A percentile compares a stretch with the other conserved stretches of the same genome.
Evolutionary conservation across 2,329 filamentous ascomycete species (phyloP).

Genomic region (Ophiocordyceps camponoti-rufipedis): DNA sequence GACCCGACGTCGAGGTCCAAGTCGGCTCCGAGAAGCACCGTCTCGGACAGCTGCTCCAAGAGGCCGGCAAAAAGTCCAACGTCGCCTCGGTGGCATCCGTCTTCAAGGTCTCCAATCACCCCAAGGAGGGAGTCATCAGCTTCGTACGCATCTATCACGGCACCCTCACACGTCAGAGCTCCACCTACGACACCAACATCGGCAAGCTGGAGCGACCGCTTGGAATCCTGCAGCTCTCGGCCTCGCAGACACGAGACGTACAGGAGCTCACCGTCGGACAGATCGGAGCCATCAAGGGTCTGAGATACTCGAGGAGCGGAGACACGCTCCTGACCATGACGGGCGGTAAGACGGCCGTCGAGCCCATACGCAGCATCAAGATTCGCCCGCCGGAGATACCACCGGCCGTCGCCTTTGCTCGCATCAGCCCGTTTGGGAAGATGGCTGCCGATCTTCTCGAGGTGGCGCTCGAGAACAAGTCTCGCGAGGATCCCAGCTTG

Average conservation of each 20-base stretch:
- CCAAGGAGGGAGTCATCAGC: constrained; percentile 69
- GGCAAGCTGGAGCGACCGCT: constrained; percentile 63
- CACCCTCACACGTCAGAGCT: constrained; percentile 50
- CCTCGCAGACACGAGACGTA: constrained; percentile 71
- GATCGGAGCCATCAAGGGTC: constrained; percentile 80
- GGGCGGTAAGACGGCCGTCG: constrained; percentile 41
- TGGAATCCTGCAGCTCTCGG: constrained; percentile 76
- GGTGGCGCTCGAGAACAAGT: constrained; percentile 55
- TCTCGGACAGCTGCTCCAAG: constrained; percentile 18
- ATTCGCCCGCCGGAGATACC: constrained; percentile 78
- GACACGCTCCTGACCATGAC: constrained; percentile 73
- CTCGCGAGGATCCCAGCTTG: constrained; percentile 84
- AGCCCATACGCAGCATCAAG: constrained; percentile 55
- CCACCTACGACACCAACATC: constrained; percentile 77
- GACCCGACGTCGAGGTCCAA: constrained; percentile 62
- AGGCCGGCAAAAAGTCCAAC: constrained; percentile 17
- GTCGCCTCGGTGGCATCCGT: constrained; percentile 43
- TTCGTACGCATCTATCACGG: constrained; percentile 90
- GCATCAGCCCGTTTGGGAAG: constrained; percentile 63
- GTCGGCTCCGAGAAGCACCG: constrained; percentile 34
- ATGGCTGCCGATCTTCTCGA: constrained; percentile 67
- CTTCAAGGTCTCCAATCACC: constrained; percentile 90
- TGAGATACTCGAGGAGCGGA: constrained; percentile 83
- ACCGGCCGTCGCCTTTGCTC: constrained; percentile 91
- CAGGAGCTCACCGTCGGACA: constrained; percentile 66